Evolutionary conservation across 495 filamentous ascomycete species (phyloP).

Genomic region (Bombardia bombarda): DNA sequence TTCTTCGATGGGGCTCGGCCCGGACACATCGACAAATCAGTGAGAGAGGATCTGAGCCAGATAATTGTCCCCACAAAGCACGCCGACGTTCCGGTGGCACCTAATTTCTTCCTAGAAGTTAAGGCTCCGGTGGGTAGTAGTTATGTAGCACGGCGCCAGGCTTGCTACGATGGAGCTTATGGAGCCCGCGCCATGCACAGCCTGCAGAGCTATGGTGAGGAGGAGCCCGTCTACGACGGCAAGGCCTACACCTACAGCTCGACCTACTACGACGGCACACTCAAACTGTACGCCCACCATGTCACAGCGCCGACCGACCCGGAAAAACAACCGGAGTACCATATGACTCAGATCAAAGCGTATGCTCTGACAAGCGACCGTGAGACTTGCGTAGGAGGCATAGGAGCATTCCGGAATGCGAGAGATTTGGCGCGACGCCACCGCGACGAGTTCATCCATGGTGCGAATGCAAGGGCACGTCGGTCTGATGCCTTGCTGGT

Average conservation of each 20-base stretch:
- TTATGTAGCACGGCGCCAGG: conserved; percentile 31
- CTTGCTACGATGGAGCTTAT: conserved; percentile 33
- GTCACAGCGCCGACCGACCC: conserved; percentile 15
- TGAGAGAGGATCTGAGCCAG: conserved; percentile 12
- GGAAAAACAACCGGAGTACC: conserved; percentile 27
- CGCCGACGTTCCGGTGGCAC: conserved; percentile 23
- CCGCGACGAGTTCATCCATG: conserved; percentile 14
- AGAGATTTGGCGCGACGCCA: conserved; percentile 10
- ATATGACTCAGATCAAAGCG: conserved; percentile 29
- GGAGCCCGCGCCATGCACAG: conserved; percentile 38
- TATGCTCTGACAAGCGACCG: not conserved
- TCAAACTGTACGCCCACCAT: not conserved
- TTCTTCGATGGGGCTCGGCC: conserved; percentile 27
- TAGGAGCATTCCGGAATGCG: conserved; percentile 12
- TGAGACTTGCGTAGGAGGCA: conserved; percentile 1
- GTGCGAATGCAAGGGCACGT: conserved; percentile 13
- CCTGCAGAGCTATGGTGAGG: conserved; percentile 33
- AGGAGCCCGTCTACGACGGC: conserved; percentile 29
- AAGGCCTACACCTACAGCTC: conserved; percentile 28
- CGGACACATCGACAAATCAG: conserved; percentile 3
- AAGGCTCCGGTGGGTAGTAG: conserved; percentile 27
- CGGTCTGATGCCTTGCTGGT: conserved; percentile 1
- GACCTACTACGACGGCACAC: conserved; percentile 20
- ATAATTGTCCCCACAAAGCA: conserved; percentile 32
- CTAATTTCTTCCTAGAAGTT: conserved; percentile 35